Percentiles rank a stretch among this genome's conserved stretches.
phyloP scores from a whole-genome alignment of 345 rosid species.

The Eucalyptus grandis region DNA sequence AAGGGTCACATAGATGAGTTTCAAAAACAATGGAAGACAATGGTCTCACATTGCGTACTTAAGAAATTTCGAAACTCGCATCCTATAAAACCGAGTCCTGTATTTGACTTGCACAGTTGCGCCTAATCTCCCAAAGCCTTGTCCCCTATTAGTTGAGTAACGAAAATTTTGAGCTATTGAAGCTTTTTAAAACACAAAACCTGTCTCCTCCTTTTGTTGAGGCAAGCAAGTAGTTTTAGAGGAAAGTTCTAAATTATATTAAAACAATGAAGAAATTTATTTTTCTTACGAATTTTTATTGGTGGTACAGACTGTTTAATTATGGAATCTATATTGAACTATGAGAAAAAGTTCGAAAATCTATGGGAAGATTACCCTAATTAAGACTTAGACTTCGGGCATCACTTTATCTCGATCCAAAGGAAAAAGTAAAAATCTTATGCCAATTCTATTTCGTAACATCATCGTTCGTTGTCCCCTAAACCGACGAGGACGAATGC shows the following conservation, averaged over 20 bases:
- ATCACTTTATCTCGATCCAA: not conserved
- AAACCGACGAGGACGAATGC: not conserved
- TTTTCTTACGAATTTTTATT: not conserved
- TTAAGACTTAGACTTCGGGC: not conserved
- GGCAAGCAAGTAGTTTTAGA: not conserved
- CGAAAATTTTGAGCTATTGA: not conserved
- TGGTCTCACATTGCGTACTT: not conserved
- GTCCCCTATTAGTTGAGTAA: not conserved
- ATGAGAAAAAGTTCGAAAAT: not conserved
- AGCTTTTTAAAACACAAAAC: not conserved
- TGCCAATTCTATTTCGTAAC: not conserved
- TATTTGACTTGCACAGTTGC: not conserved
- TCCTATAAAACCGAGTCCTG: not conserved
- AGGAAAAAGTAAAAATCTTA: not conserved
- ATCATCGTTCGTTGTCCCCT: not conserved
- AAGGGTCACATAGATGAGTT: not conserved
- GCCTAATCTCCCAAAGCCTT: not conserved
- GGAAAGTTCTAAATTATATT: not conserved
- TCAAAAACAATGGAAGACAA: not conserved
- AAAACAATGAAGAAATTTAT: not conserved
- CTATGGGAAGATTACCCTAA: not conserved
- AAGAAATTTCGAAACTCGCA: not conserved
- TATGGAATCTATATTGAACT: not conserved
- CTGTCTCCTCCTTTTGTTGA: not conserved
- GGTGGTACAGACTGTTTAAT: not conserved